Percentiles rank a stretch among this genome's conserved stretches.
phyloP scores from a whole-genome alignment of 768 basidiomycete species.

The Kwoniella shandongensis region DNA sequence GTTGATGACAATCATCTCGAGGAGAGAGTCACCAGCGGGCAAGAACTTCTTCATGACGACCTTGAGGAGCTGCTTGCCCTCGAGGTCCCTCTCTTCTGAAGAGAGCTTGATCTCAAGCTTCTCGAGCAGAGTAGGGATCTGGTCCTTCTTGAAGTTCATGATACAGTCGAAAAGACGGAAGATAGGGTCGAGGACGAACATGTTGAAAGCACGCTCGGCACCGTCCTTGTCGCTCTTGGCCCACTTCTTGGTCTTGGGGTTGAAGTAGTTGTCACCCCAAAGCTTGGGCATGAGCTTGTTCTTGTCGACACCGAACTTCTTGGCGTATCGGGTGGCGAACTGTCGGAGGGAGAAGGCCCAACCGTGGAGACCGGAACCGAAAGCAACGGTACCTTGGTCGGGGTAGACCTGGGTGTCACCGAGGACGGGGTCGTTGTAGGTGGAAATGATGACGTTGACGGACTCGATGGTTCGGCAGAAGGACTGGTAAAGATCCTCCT shows the following conservation, averaged over 20 bases:
- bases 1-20: constrained; percentile 99
- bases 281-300: constrained; percentile 96
- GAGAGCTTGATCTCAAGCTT: constrained; percentile 93
- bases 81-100: constrained; percentile 84
- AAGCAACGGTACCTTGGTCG: constrained; percentile 96
- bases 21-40: constrained; percentile 93
- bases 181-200: constrained; percentile 97
- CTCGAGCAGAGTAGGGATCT: constrained; percentile 76
- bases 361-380: constrained; percentile 98
- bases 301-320: constrained; percentile 99
- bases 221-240: constrained; percentile 76
- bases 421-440: constrained; percentile 87
- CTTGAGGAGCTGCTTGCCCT: constrained; percentile 95
- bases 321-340: constrained; percentile 89
- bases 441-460: constrained; percentile 98
- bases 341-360: constrained; percentile 99
- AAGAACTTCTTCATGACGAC: constrained; percentile 99
- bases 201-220: constrained; percentile 96
- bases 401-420: constrained; percentile 99
- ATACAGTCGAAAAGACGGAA: constrained; percentile 97
- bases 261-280: constrained; percentile 99
- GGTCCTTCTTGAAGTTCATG: constrained; percentile 99
- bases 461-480: constrained; percentile 97
- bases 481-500: constrained; percentile 95
- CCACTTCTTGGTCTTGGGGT: constrained; percentile 96